These are phyloP conservation scores for Penicillium cataractarum DNA, from an alignment of 495 filamentous ascomycete genomes.

Conservation along the genomic window DNA sequence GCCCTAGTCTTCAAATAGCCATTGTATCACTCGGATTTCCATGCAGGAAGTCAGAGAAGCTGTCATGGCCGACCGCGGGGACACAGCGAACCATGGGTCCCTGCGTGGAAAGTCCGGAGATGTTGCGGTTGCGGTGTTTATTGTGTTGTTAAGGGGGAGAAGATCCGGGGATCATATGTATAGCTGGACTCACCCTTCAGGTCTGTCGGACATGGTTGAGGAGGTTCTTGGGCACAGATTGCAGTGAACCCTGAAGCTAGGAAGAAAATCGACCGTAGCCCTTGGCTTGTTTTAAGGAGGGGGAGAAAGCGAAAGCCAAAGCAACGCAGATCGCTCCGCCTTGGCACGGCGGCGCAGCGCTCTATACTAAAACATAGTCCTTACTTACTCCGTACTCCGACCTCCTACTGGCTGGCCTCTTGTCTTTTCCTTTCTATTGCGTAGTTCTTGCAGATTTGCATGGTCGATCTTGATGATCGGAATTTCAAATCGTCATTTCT, in stretches of 20 bases:
- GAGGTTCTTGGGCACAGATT: conserved; percentile 6
- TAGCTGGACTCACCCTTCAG: conserved; percentile 31
- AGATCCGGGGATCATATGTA: neutral
- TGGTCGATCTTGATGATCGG: neutral
- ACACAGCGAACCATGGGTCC: conserved; percentile 27
- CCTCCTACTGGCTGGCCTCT: neutral
- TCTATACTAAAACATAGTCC: neutral
- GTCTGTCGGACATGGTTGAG: conserved; percentile 31
- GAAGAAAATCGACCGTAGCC: conserved; percentile 7
- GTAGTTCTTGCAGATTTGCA: neutral
- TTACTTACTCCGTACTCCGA: neutral
- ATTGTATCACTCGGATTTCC: neutral
- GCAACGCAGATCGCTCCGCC: conserved; percentile 20
- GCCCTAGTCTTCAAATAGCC: neutral
- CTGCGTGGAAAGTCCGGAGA: neutral
- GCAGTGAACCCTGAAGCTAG: neutral
- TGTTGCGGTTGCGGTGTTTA: neutral
- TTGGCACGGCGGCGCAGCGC: conserved; percentile 20
- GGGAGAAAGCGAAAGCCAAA: conserved; percentile 6
- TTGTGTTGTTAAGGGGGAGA: neutral
- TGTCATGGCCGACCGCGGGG: conserved; percentile 11
- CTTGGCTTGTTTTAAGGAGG: conserved; percentile 8
- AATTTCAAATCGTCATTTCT: neutral
- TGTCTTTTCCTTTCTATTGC: neutral
- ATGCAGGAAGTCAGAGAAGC: neutral